Conservation (phyloP, 495 filamentous ascomycete genomes). For the Annulohypoxylon moriforme region DNA sequence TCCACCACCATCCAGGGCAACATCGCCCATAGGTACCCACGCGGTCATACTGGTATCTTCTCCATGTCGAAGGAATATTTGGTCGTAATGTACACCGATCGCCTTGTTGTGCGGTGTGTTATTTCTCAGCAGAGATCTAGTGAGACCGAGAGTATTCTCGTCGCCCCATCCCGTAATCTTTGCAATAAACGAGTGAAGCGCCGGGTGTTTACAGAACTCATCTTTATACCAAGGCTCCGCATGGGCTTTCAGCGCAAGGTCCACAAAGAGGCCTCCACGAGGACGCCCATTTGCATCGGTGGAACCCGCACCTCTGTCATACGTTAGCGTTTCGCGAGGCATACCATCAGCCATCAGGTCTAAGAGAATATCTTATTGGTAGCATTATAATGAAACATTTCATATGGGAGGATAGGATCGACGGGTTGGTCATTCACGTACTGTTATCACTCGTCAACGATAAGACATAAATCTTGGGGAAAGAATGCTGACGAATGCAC, state of each 20-base stretch:
- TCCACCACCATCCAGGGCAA: slow-evolving; percentile 67
- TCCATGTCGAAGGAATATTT: slow-evolving; percentile 71
- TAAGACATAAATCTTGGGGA: background rate
- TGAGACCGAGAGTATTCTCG: slow-evolving; percentile 57
- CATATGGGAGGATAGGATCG: background rate
- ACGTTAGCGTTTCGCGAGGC: background rate
- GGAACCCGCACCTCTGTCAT: slow-evolving; percentile 56
- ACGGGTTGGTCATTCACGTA: background rate
- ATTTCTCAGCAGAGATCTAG: slow-evolving; percentile 63
- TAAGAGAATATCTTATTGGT: background rate
- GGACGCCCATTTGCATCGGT: slow-evolving; percentile 62
- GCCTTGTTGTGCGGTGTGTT: slow-evolving; percentile 69
- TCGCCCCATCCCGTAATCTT: slow-evolving; percentile 66
- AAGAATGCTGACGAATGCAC: background rate
- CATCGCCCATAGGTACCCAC: slow-evolving; percentile 74
- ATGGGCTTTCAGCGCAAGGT: slow-evolving; percentile 66
- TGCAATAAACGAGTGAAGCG: slow-evolving; percentile 62
- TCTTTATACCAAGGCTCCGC: slow-evolving; percentile 68
- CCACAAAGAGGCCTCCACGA: slow-evolving; percentile 62
- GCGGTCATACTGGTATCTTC: slow-evolving; percentile 68
- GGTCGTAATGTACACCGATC: slow-evolving; percentile 74
- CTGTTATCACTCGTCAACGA: slow-evolving; percentile 5
- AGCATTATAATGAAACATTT: background rate
- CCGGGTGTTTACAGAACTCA: slow-evolving; percentile 66
- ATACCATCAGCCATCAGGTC: too few species aligned